A percentile compares a stretch with the other conserved stretches of the same genome.
Conservation (phyloP, 306 rosid genomes). For the Carpinus viminea region DNA sequence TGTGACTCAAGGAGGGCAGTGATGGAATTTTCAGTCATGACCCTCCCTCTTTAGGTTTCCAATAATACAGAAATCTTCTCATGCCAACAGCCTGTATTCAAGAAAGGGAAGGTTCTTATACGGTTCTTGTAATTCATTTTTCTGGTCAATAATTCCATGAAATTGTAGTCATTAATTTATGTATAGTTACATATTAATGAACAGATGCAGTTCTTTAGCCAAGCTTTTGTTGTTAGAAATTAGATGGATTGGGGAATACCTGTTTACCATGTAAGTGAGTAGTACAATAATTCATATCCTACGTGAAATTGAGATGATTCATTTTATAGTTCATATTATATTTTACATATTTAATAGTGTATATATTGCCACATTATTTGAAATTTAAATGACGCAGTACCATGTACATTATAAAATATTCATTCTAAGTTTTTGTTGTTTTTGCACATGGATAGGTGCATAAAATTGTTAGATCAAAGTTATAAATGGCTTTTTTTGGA, state of each 20-base stretch:
- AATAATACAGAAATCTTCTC: not conserved
- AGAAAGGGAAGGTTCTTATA: slow-evolving; percentile 1
- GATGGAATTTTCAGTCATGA: slow-evolving; percentile 30
- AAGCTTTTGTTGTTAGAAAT: not conserved
- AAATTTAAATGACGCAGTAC: too few species aligned
- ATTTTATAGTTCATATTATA: too few species aligned
- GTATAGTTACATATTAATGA: not conserved
- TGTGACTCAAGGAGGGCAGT: slow-evolving; percentile 41
- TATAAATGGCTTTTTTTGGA: not conserved
- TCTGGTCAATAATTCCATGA: slow-evolving; percentile 19
- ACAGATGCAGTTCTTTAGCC: not conserved
- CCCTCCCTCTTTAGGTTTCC: slow-evolving; percentile 13
- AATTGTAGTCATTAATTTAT: not conserved
- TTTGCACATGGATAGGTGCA: too few species aligned
- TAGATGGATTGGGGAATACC: not conserved
- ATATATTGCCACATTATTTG: too few species aligned
- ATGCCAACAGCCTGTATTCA: slow-evolving; percentile 3
- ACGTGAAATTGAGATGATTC: not conserved
- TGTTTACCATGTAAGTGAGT: too few species aligned
- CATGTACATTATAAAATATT: too few species aligned
- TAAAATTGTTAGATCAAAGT: not conserved
- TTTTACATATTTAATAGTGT: too few species aligned
- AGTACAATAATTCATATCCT: not conserved
- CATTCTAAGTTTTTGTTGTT: too few species aligned
- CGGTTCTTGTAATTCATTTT: slow-evolving; percentile 12